These are phyloP conservation scores for Talaromyces sp. DNA, from an alignment of 2,329 filamentous ascomycete genomes.

Conservation along the genomic window DNA sequence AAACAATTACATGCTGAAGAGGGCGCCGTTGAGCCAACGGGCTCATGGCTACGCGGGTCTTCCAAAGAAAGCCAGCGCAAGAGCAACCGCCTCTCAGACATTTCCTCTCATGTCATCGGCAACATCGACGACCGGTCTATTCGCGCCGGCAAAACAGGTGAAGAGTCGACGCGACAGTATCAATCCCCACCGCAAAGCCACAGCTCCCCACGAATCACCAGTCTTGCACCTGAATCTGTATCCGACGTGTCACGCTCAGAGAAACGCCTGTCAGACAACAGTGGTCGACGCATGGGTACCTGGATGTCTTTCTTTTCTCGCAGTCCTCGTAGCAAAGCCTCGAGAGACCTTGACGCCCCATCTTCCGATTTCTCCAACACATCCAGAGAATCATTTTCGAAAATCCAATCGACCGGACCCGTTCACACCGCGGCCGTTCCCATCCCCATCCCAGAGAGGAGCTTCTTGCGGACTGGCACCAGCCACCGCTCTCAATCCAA, in stretches of 20 bases:
- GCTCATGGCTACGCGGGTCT: conserved; percentile 28
- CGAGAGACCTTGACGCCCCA: conserved; percentile 41
- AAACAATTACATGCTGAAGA: background rate
- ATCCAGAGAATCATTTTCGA: conserved; percentile 77
- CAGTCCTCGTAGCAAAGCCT: conserved; percentile 52
- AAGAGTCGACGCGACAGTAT: conserved; percentile 24
- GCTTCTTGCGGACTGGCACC: conserved; percentile 47
- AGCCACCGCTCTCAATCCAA: conserved; percentile 81
- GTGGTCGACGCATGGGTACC: conserved; percentile 39
- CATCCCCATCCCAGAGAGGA: conserved; percentile 31
- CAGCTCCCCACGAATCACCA: conserved; percentile 49
- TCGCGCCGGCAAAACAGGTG: conserved; percentile 21
- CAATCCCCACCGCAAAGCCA: conserved; percentile 43
- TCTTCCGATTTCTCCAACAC: conserved; percentile 87
- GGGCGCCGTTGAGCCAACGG: conserved; percentile 8
- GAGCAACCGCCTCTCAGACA: conserved; percentile 20
- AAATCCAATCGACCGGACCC: conserved; percentile 43
- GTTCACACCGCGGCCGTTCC: conserved; percentile 25
- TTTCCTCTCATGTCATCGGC: conserved; percentile 25
- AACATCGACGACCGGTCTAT: conserved; percentile 31
- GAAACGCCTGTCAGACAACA: conserved; percentile 52
- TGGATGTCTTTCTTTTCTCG: conserved; percentile 74
- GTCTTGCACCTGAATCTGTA: conserved; percentile 45
- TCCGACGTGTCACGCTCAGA: conserved; percentile 45
- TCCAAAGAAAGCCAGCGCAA: conserved; percentile 22